phyloP scores from a whole-genome alignment of 1,284 basidiomycete species.

The Rugosomyces carneus region DNA sequence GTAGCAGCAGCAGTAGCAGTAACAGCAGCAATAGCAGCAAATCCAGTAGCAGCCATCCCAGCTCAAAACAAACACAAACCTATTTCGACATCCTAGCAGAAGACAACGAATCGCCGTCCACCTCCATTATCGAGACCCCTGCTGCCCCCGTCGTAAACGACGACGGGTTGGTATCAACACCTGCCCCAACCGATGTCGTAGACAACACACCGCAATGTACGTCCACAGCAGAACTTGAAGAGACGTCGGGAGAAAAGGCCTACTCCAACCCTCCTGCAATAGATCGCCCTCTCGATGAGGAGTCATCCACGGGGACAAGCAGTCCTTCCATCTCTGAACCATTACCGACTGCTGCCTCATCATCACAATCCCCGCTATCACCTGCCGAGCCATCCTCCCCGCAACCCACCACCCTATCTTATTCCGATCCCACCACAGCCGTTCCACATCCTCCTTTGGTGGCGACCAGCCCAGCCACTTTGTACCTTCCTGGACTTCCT shows the following conservation, averaged over 20 bases:
- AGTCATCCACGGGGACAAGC: constrained; percentile 26
- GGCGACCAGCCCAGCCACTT: constrained; percentile 38
- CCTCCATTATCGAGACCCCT: constrained; percentile 2
- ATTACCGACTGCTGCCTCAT: constrained; percentile 23
- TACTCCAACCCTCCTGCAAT: constrained; percentile 31
- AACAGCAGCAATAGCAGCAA: constrained; percentile 14
- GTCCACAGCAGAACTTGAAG: too few species aligned
- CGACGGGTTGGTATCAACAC: neutral
- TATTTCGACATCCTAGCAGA: neutral
- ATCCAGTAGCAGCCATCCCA: constrained; percentile 14
- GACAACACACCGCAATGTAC: neutral
- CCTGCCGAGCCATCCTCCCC: constrained; percentile 15
- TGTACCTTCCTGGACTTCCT: constrained; percentile 56
- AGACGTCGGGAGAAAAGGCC: constrained; percentile 26
- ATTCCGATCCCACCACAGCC: constrained; percentile 15
- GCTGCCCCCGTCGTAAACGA: constrained; percentile 14
- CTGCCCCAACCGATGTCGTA: neutral
- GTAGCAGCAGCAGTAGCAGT: constrained; percentile 12
- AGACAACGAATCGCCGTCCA: constrained; percentile 10
- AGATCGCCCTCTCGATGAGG: constrained; percentile 52
- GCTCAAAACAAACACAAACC: constrained; percentile 1
- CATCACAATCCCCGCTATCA: constrained; percentile 32
- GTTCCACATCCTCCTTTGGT: constrained; percentile 22
- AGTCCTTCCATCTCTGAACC: constrained; percentile 21
- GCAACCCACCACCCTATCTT: too few species aligned